These are phyloP conservation scores for Lentinula detonsa DNA, from an alignment of 768 basidiomycete genomes.

Conservation along the genomic window DNA sequence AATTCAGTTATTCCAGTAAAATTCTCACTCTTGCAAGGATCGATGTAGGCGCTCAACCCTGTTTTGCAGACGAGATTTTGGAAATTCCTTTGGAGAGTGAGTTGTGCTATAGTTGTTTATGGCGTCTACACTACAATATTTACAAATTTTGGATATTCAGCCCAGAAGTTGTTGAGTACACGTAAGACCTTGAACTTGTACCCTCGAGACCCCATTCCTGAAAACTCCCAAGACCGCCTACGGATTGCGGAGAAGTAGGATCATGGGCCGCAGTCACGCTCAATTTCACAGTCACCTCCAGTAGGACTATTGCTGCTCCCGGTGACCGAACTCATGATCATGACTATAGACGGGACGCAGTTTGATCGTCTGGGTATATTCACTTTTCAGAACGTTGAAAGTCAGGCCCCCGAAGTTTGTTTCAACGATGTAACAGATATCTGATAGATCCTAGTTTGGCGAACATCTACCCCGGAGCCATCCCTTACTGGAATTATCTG, in stretches of 20 bases:
- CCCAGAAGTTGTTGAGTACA: slow-evolving; percentile 4
- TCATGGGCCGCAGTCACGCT: slow-evolving; percentile 72
- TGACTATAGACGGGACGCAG: slow-evolving; percentile 52
- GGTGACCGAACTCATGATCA: no score
- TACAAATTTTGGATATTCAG: background rate
- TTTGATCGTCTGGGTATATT: slow-evolving; percentile 70
- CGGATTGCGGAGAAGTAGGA: slow-evolving; percentile 62
- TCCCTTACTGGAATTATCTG: slow-evolving; percentile 67
- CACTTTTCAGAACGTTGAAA: slow-evolving; percentile 74
- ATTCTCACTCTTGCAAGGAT: background rate
- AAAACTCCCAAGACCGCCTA: slow-evolving; percentile 48
- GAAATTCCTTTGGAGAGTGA: slow-evolving; percentile 63
- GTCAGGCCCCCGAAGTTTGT: slow-evolving; percentile 26
- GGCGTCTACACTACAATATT: background rate
- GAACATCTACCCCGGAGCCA: slow-evolving; percentile 77
- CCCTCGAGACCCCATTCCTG: background rate
- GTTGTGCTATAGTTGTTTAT: slow-evolving; percentile 13
- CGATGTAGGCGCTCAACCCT: slow-evolving; percentile 1
- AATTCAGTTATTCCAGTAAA: slow-evolving; percentile 56
- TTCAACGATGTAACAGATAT: background rate
- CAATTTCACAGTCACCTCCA: slow-evolving; percentile 74
- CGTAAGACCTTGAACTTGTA: background rate
- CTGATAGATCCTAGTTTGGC: slow-evolving; percentile 51
- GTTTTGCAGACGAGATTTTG: slow-evolving; percentile 56
- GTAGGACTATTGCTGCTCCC: background rate